Evolutionary conservation across 306 rosid genomes (phyloP), one percentile per base, ranked within the genome.

Genomic region (Cotoneaster glaucophyllus): DNA sequence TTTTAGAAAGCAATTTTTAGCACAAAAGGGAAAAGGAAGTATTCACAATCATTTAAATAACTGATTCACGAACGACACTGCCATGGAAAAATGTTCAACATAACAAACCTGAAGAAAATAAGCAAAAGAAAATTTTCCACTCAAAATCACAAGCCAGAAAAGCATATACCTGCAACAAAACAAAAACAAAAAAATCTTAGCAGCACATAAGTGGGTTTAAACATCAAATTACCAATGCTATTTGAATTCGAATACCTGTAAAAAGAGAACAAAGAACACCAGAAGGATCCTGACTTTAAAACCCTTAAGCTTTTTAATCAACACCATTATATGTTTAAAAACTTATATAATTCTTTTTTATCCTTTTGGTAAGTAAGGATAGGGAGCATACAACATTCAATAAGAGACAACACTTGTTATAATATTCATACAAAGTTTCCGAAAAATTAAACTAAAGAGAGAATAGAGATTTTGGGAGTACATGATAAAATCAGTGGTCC

Each of bases 71-170:
- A 62, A 62, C 50, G n/a, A 62, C 54, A 62, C 11, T 11, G 43
- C 76, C 52, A 75, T n/a, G 39, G 3, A 12, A 71, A 9, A 25
- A 39, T 48, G 37, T 31, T 59, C 6, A 26, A 63, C 24, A 67
- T 34, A 14, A 63, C 88, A 45, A 77, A 94, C 98, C 98, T 86
- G 97, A 62, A 94, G 93, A 79, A 94, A 94, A 88, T 94, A 94
- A 17, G 98, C 97, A 84, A 92, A 94, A 1, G 97, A 37, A 77
- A 92, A 94, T 66, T 94, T 94, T 34, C 81, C 97, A 78, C 90
- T 62, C 88, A 94, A 87, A 83, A 88, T 44, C 41, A 94, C 69
- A 56, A 94, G 86, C 98, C 98, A 94, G 79, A 94, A 87, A 39
- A 94, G 80, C 96, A 90, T 74, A 73, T 94, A 94, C 90, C 98